These are phyloP conservation scores for Cladophialophora exuberans DNA, from an alignment of 2,329 filamentous ascomycete species.

Conservation along the genomic window DNA sequence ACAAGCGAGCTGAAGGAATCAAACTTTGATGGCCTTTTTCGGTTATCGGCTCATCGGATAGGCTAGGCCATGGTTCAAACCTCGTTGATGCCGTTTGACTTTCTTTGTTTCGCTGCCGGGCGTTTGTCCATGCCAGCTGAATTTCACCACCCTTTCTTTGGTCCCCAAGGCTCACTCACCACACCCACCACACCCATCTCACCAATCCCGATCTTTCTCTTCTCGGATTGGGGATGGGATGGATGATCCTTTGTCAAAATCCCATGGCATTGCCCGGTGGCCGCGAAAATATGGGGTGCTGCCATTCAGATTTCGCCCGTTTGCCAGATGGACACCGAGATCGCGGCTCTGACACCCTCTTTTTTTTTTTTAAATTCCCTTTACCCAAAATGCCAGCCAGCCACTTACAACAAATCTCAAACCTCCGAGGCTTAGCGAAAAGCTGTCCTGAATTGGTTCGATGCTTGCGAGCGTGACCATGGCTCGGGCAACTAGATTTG, in stretches of 20 bases:
- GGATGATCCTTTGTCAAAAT: slow-evolving; percentile 13
- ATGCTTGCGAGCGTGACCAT: slow-evolving; percentile 6
- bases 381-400: slow-evolving; percentile 5
- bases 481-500: slow-evolving; percentile 5
- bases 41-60: slow-evolving; percentile 21
- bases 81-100: slow-evolving; percentile 1
- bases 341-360: slow-evolving; percentile 2
- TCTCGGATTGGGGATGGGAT: no score
- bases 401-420: slow-evolving; percentile 7
- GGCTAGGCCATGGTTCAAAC: no score
- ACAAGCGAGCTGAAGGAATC: slow-evolving; percentile 23
- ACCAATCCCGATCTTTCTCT: no score
- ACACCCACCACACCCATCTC: no score
- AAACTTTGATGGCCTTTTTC: slow-evolving; percentile 15
- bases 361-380: neutral
- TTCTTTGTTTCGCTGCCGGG: neutral
- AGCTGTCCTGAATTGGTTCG: neutral
- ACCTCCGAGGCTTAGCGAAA: neutral
- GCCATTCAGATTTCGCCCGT: slow-evolving; percentile 3
- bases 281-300: no score
- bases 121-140: slow-evolving; percentile 15
- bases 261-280: slow-evolving; percentile 9
- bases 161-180: no score
- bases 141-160: neutral
- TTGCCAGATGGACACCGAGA: neutral